phyloP scores from a whole-genome alignment of 2,329 filamentous ascomycete species.

The Neofusicoccum sp. region DNA sequence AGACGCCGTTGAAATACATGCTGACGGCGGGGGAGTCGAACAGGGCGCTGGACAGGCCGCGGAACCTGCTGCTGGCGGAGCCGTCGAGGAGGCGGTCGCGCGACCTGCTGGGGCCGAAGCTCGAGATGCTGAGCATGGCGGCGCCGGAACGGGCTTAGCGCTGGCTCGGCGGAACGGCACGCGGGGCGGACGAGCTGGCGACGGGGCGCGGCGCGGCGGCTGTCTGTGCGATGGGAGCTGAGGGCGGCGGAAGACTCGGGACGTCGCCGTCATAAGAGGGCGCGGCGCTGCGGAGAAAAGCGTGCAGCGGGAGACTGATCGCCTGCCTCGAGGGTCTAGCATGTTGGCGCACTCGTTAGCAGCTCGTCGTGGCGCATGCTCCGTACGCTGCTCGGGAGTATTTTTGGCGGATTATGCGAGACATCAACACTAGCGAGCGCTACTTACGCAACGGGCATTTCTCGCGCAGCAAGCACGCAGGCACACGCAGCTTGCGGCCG shows the following conservation, averaged over 20 bases:
- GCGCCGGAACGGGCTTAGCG: constrained; percentile 1
- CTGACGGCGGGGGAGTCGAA: constrained; percentile 23
- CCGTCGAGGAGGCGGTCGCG: constrained; percentile 10
- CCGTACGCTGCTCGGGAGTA: background rate
- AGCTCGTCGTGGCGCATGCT: background rate
- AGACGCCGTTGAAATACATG: constrained; percentile 67
- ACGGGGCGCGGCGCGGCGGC: background rate
- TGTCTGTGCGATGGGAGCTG: background rate
- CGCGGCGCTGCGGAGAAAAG: background rate
- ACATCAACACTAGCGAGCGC: background rate
- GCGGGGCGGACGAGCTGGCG: constrained; percentile 1
- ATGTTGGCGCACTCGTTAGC: constrained; percentile 8
- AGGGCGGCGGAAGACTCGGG: background rate
- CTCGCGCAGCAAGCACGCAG: background rate
- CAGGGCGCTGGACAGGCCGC: background rate
- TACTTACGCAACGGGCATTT: constrained; percentile 14
- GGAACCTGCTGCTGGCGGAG: background rate
- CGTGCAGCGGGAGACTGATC: background rate
- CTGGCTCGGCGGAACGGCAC: constrained; percentile 17
- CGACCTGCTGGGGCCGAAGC: constrained; percentile 21
- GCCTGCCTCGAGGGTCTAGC: constrained; percentile 1
- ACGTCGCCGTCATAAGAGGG: background rate
- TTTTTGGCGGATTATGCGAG: constrained; percentile 13
- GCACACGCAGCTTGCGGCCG: background rate
- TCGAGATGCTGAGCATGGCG: constrained; percentile 15